Evolutionary conservation across 768 basidiomycete species (phyloP).

Genomic region (Fibroporia radiculosa): DNA sequence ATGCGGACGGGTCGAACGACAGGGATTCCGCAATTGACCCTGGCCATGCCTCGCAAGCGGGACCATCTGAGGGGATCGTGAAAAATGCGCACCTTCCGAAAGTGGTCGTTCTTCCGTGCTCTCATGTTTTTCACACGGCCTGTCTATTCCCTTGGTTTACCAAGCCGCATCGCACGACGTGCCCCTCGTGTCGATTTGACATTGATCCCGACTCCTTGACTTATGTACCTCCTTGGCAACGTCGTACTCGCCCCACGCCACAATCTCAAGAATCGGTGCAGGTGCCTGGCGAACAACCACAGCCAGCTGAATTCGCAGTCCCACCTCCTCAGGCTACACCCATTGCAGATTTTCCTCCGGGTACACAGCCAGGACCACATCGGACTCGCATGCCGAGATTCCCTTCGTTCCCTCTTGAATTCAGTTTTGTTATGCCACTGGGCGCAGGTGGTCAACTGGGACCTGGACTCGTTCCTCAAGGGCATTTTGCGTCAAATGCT

Average conservation of each 20-base stretch:
- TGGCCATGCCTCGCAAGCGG: slow-evolving; percentile 10
- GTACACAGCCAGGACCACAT: too few relatives aligned
- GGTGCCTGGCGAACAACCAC: slow-evolving; percentile 5
- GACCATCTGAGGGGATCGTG: background rate
- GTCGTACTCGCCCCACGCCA: slow-evolving; percentile 1
- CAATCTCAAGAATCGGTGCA: background rate
- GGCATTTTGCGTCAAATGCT: background rate
- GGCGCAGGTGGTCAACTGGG: too few relatives aligned
- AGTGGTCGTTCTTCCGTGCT: slow-evolving; percentile 68
- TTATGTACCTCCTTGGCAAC: slow-evolving; percentile 18
- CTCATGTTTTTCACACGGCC: slow-evolving; percentile 73
- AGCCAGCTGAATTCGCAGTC: background rate
- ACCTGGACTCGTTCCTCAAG: slow-evolving; percentile 2
- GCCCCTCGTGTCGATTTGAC: slow-evolving; percentile 78
- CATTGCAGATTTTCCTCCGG: too few relatives aligned
- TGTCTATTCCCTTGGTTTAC: slow-evolving; percentile 83
- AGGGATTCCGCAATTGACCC: slow-evolving; percentile 5
- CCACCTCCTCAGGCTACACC: background rate
- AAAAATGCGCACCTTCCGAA: slow-evolving; percentile 19
- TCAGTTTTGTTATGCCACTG: too few relatives aligned
- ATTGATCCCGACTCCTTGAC: slow-evolving; percentile 75
- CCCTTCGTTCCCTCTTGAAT: too few relatives aligned
- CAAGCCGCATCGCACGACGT: slow-evolving; percentile 69
- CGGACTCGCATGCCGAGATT: too few relatives aligned
- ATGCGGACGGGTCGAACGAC: slow-evolving; percentile 9